Conservation (phyloP, 148 eudicot genomes). For the Vaccinium macrocarpon region DNA sequence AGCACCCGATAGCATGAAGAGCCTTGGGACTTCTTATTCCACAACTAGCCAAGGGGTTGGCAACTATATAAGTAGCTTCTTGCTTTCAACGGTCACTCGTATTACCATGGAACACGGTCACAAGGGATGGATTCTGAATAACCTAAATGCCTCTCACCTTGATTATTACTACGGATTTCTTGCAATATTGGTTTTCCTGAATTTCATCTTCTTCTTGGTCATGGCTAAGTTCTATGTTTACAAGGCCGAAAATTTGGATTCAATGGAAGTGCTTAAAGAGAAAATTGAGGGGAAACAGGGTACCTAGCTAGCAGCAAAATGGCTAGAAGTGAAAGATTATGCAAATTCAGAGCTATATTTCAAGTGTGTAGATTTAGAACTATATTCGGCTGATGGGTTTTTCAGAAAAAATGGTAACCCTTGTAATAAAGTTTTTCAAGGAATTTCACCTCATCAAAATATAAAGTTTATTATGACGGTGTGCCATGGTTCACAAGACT, state of each 20-base stretch:
- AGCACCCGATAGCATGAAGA: conserved; percentile 85
- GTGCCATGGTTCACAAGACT: no score
- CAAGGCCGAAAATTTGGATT: conserved; percentile 64
- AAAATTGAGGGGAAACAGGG: conserved; percentile 27
- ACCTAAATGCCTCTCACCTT: conserved; percentile 70
- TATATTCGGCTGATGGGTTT: neutral
- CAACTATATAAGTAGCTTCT: conserved; percentile 61
- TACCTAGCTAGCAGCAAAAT: neutral
- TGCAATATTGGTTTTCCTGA: conserved; percentile 46
- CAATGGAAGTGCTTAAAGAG: conserved; percentile 41
- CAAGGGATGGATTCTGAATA: conserved; percentile 70
- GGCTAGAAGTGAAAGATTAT: neutral
- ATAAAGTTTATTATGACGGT: no score
- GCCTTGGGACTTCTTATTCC: conserved; percentile 72
- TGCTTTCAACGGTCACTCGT: conserved; percentile 51
- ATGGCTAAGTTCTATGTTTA: conserved; percentile 53
- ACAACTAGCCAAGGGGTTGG: conserved; percentile 66
- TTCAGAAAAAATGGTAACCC: neutral
- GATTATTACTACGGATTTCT: conserved; percentile 74
- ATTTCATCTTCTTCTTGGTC: conserved; percentile 51
- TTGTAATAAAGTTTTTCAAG: neutral
- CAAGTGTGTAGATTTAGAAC: neutral
- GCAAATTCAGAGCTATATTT: neutral
- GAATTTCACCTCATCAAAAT: neutral
- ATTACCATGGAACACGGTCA: conserved; percentile 50